These are phyloP conservation scores for Arxiozyma slooffiae DNA, from an alignment of 1,139 yeast species.

Conservation along the genomic window DNA sequence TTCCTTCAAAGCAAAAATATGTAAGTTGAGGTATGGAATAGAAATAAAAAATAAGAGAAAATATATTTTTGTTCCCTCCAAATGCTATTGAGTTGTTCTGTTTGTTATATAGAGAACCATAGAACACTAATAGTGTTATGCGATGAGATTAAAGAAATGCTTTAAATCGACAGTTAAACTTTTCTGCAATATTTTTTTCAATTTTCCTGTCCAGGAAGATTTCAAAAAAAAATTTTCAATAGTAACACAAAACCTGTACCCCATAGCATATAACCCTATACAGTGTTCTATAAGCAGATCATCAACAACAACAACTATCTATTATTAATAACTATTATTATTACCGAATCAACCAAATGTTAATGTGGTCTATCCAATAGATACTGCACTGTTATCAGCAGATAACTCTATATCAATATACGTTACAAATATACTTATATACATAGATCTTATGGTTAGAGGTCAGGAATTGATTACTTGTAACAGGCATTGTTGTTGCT, in stretches of 20 bases:
- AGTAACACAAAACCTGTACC: background rate
- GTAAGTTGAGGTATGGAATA: background rate
- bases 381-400: background rate
- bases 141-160: too few species aligned
- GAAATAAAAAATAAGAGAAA: too few species aligned
- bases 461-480: background rate
- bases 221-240: too few species aligned
- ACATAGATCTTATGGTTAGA: background rate
- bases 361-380: background rate
- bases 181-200: background rate
- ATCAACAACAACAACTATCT: too few species aligned
- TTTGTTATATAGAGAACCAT: too few species aligned
- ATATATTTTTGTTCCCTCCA: too few species aligned
- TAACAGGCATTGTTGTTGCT: constrained; percentile 27
- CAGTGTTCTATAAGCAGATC: background rate
- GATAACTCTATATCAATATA: background rate
- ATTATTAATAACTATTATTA: too few species aligned
- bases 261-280: background rate
- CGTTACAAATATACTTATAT: background rate
- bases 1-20: background rate
- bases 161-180: background rate
- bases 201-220: background rate
- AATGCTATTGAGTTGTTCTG: too few species aligned
- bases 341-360: background rate
- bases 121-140: too few species aligned